phyloP scores from a whole-genome alignment of 1,139 yeast genomes.

The Saccharomyces pastorianus region DNA sequence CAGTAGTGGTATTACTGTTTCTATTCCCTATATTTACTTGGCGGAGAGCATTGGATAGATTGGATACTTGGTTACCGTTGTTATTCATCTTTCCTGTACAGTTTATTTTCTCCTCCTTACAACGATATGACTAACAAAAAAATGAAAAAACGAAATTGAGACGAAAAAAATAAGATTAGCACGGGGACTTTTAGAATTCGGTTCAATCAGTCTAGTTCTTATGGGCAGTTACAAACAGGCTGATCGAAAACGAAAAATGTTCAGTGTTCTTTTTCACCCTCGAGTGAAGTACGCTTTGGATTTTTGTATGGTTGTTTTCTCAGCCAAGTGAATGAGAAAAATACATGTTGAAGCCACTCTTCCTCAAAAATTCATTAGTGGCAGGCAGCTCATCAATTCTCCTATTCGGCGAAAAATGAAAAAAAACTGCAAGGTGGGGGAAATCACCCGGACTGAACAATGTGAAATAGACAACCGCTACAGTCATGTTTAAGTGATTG shows the following conservation, averaged over 20 bases:
- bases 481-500: no score
- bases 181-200: background rate
- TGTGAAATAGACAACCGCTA: background rate
- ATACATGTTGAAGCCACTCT: background rate
- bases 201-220: background rate
- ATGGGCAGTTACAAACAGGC: background rate
- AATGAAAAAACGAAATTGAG: background rate
- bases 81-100: background rate
- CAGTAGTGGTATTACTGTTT: constrained; percentile 19
- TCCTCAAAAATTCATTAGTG: background rate
- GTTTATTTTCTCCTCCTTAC: background rate
- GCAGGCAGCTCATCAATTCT: background rate
- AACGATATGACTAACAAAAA: background rate
- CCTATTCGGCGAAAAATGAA: constrained; percentile 1
- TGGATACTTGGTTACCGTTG: constrained; percentile 17
- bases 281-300: background rate
- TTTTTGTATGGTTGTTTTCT: background rate
- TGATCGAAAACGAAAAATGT: background rate
- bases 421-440: background rate
- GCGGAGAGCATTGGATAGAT: constrained; percentile 29
- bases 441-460: background rate
- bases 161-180: no score
- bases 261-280: background rate
- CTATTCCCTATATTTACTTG: constrained; percentile 23
- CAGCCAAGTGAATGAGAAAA: background rate